Conservation (phyloP, 1,284 basidiomycete species). For the Moesziomyces sp. region DNA sequence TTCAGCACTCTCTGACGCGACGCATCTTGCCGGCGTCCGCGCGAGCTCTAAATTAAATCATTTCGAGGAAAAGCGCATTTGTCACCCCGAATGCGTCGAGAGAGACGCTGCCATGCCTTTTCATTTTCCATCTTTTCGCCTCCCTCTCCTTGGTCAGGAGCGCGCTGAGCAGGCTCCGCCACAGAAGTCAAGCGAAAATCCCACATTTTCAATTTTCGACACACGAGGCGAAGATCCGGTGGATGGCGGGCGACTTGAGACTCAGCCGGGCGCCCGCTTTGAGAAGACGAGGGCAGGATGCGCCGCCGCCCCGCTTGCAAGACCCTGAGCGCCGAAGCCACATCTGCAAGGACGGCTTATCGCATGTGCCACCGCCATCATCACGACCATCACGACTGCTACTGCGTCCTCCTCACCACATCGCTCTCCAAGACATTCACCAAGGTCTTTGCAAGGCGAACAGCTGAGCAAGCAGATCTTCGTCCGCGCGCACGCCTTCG, state of each 20-base stretch:
- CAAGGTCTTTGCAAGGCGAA: conserved; percentile 26
- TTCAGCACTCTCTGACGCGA: neutral
- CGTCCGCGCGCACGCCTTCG: conserved; percentile 1
- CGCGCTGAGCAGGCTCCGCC: no score
- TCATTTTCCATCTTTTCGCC: no score
- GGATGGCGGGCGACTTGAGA: neutral
- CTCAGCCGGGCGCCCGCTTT: neutral
- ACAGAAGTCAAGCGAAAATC: neutral
- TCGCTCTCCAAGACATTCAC: neutral
- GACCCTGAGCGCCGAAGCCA: neutral
- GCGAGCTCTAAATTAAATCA: neutral
- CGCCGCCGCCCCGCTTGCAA: neutral
- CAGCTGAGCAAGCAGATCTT: conserved; percentile 35
- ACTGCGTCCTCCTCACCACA: neutral
- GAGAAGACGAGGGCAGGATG: neutral
- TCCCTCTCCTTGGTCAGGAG: no score
- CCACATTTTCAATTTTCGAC: neutral
- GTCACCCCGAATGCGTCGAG: neutral
- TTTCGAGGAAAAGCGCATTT: neutral
- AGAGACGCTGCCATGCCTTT: no score
- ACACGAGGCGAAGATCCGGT: neutral
- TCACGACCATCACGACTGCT: neutral
- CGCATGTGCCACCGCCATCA: neutral
- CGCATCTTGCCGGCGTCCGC: neutral
- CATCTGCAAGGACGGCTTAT: neutral